Percentiles rank a stretch among this genome's conserved stretches.
phyloP scores from a whole-genome alignment of 768 basidiomycete genomes.

The Jaapia argillacea region DNA sequence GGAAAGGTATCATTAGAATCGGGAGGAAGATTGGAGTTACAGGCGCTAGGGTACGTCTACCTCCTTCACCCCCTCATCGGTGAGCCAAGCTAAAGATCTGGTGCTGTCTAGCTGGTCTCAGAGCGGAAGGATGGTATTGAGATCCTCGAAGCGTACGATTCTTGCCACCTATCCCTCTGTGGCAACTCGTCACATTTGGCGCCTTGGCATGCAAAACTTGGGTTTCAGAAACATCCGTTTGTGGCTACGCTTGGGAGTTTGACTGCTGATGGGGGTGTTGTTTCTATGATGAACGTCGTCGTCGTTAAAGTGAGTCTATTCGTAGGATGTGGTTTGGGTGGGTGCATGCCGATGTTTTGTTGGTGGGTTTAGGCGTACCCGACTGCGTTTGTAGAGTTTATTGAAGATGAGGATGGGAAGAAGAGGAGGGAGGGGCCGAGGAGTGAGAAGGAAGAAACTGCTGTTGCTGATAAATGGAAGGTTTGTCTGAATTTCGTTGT shows the following conservation, averaged over 20 bases:
- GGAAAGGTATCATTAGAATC: slow-evolving; percentile 51
- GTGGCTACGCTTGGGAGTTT: slow-evolving; percentile 74
- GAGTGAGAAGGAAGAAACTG: slow-evolving; percentile 59
- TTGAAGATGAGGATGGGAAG: slow-evolving; percentile 36
- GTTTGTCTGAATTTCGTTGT: slow-evolving; percentile 26
- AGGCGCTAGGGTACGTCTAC: slow-evolving; percentile 60
- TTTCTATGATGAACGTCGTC: slow-evolving; percentile 66
- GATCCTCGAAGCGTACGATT: slow-evolving; percentile 70
- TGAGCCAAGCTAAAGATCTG: not conserved
- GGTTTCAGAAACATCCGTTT: slow-evolving; percentile 57
- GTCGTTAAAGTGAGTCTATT: slow-evolving; percentile 46
- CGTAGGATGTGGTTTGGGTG: too few relatives aligned
- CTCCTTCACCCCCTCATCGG: slow-evolving; percentile 1
- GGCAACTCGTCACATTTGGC: slow-evolving; percentile 86
- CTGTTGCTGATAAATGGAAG: slow-evolving; percentile 57
- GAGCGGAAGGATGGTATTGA: slow-evolving; percentile 73
- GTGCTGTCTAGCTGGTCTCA: slow-evolving; percentile 44
- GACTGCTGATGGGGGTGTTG: slow-evolving; percentile 69
- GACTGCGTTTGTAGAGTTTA: slow-evolving; percentile 70
- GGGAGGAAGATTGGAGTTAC: slow-evolving; percentile 80
- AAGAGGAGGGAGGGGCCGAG: slow-evolving; percentile 50
- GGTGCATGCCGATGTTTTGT: not conserved
- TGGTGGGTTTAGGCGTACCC: slow-evolving; percentile 44
- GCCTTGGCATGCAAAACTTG: slow-evolving; percentile 83
- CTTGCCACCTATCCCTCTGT: slow-evolving; percentile 51